phyloP scores from a whole-genome alignment of 116 monocot species.

The Cymodocea nodosa region DNA sequence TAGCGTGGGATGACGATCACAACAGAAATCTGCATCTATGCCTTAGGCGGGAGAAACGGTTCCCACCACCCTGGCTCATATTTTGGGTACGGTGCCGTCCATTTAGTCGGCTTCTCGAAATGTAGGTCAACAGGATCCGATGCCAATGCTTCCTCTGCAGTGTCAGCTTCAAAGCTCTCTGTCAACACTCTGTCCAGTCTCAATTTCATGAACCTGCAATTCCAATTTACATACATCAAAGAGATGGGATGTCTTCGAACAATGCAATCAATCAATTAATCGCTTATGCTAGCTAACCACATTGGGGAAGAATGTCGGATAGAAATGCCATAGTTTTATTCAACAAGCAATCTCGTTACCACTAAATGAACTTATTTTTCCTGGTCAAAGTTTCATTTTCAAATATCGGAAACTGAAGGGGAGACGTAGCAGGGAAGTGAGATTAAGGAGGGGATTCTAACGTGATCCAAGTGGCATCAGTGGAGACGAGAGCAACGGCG shows the following conservation, averaged over 20 bases:
- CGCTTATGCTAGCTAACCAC: too few relatives aligned
- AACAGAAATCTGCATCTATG: background rate
- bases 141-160: conserved; percentile 57
- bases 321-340: too few relatives aligned
- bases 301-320: too few relatives aligned
- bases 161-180: conserved; percentile 55
- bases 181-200: conserved; percentile 81
- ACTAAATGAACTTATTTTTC: too few relatives aligned
- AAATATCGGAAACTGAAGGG: background rate
- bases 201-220: conserved; percentile 90
- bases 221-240: background rate
- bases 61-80: conserved; percentile 97
- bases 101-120: conserved; percentile 72
- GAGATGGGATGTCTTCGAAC: too few relatives aligned
- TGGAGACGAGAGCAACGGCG: conserved; percentile 86
- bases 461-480: conserved; percentile 82
- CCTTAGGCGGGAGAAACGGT: conserved; percentile 49
- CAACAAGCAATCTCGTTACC: too few relatives aligned
- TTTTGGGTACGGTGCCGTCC: conserved; percentile 90
- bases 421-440: background rate
- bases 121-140: conserved; percentile 49
- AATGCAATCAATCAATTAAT: too few relatives aligned
- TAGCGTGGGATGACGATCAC: too few relatives aligned
- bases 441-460: conserved; percentile 13
- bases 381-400: too few relatives aligned